Base-by-base conservation (phyloP, 2,329 filamentous ascomycete genomes). In the Cladobotryum protrusum region DNA sequence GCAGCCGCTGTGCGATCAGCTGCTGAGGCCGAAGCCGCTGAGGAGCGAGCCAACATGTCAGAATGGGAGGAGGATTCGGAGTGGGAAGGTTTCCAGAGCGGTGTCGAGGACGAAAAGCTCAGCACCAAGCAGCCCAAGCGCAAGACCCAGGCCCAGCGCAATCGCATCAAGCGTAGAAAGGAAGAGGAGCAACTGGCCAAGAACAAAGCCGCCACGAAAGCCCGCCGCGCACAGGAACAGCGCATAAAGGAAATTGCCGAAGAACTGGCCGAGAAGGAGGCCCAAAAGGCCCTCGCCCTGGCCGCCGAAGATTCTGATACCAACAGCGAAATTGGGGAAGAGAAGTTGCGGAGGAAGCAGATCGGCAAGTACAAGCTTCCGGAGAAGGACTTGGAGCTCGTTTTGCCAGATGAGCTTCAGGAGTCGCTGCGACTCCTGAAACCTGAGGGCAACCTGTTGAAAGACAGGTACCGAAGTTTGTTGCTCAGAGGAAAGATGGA, bases 401-500 rank as follows among this genome's bases (percentile, higher is more conserved):
- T 96, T 54, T 68, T 96, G 54, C 79, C 89, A 37, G 83, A 97
- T 70, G 82, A 99, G 73, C 69, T 93, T 62, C 78, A 96, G 68
- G 81, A 96, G 63, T 85, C 89, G 45, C 71, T 96, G 62, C 70
- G 93, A 63, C 69, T 90, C 63, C 71, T 96, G 57, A 95, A 92
- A 69, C 93, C 93, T 0, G 93, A 99, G 68, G 93, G 93, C n/a
- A 97, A 96, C 64, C 73, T 96, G 36, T 75, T 99, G 59, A 89
- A 89, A 58, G 93, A 99, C 63, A 80, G 93, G 45, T 97, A 96
- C 74, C 78, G 93, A 54, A 97, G 82, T 66, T 76, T 97, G 70
- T 74, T 97, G 55, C 79, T 97, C 33, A 82, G 90, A 55, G 93
- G 93, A 52, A 95, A 93, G 72, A 72, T 99, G 54, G 93, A 99